These are phyloP conservation scores for Blastomyces silverae DNA, from an alignment of 2,329 filamentous ascomycete genomes.

Conservation along the genomic window DNA sequence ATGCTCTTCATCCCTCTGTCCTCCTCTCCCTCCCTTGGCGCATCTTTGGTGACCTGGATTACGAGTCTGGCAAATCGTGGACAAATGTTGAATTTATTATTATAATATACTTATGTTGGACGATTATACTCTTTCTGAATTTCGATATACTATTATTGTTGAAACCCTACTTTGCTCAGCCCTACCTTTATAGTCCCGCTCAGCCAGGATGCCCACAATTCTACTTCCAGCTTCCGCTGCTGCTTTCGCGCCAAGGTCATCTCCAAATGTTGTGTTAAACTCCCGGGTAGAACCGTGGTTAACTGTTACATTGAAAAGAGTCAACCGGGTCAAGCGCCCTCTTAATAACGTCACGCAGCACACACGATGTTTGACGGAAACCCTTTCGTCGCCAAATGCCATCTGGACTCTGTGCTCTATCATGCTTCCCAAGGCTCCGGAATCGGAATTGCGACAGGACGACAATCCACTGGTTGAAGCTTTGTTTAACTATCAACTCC, in stretches of 20 bases:
- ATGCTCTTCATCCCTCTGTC: slow-evolving; percentile 11
- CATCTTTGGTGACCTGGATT: slow-evolving; percentile 10
- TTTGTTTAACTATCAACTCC: slow-evolving; percentile 84
- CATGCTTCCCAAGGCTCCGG: slow-evolving; percentile 85
- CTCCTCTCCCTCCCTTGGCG: slow-evolving; percentile 11
- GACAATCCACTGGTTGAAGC: slow-evolving; percentile 76
- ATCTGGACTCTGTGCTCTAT: slow-evolving; percentile 93
- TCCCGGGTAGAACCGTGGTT: slow-evolving; percentile 94
- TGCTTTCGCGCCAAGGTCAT: slow-evolving; percentile 88
- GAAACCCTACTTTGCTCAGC: slow-evolving; percentile 18
- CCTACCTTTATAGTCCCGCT: slow-evolving; percentile 47
- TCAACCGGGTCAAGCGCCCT: slow-evolving; percentile 93
- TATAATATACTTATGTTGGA: slow-evolving; percentile 17
- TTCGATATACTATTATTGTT: not conserved
- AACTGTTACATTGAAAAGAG: slow-evolving; percentile 91
- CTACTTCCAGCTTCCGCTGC: slow-evolving; percentile 91
- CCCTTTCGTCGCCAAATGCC: slow-evolving; percentile 76
- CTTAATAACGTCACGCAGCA: slow-evolving; percentile 96
- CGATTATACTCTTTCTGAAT: slow-evolving; percentile 25
- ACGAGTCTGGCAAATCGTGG: slow-evolving; percentile 25
- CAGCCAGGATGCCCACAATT: slow-evolving; percentile 74
- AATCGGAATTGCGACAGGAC: slow-evolving; percentile 75
- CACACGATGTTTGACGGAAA: slow-evolving; percentile 91
- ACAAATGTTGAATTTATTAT: slow-evolving; percentile 36
- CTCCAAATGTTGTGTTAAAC: slow-evolving; percentile 88